phyloP scores from a whole-genome alignment of 352 stramenopile genomes.

The Elongisporangium undulatum region DNA sequence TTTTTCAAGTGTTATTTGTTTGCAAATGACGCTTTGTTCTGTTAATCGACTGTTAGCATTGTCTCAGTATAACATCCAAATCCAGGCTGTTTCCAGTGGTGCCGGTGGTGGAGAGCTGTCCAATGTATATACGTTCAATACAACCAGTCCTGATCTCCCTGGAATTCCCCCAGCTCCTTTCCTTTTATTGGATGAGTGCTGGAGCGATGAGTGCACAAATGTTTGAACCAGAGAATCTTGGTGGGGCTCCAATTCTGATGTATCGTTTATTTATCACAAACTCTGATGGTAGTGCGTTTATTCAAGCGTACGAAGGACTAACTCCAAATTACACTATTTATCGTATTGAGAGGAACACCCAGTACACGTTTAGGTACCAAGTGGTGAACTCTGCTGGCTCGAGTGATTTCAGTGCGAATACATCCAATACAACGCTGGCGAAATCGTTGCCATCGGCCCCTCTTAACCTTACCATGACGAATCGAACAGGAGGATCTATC shows the following conservation, averaged over 20 bases:
- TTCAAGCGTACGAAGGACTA: conserved; percentile 19
- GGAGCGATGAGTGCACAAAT: conserved; percentile 51
- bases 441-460: conserved; percentile 38
- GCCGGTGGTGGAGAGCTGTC: conserved; percentile 26
- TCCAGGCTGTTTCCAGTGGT: conserved; percentile 25
- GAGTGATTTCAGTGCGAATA: conserved; percentile 24
- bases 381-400: conserved; percentile 38
- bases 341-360: conserved; percentile 19
- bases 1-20: conserved; percentile 25
- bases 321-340: conserved; percentile 23
- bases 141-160: conserved; percentile 31
- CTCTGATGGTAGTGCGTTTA: conserved; percentile 16
- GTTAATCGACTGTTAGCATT: conserved; percentile 33
- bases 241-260: conserved; percentile 30
- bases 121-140: conserved; percentile 13
- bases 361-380: conserved; percentile 47
- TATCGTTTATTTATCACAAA: conserved; percentile 36
- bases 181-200: conserved; percentile 29
- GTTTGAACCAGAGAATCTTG: conserved; percentile 41
- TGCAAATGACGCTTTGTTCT: conserved; percentile 23
- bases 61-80: conserved; percentile 36
- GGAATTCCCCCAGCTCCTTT: conserved; percentile 27
- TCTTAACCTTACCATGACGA: conserved; percentile 16
- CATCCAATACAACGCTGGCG: conserved; percentile 25
- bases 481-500: conserved; percentile 35